These are phyloP conservation scores for Chlamydomonas sp. DNA, from an alignment of 139 green algal genomes.

Conservation along the genomic window DNA sequence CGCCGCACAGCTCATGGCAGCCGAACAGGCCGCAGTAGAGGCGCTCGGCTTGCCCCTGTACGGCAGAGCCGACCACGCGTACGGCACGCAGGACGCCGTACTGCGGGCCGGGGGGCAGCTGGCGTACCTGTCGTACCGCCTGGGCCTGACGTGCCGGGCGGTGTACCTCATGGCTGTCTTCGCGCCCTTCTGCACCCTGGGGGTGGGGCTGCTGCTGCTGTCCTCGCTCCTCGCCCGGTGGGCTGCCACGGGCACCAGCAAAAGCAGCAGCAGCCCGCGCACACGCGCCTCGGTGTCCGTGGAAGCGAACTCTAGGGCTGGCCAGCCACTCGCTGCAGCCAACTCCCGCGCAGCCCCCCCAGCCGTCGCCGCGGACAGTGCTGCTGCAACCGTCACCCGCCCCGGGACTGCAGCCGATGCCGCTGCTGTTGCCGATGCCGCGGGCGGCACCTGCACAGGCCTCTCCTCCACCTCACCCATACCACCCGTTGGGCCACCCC, in stretches of 20 bases:
- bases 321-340: neutral
- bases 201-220: constrained; percentile 65
- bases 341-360: too few species aligned
- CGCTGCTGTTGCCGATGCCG: neutral
- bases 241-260: neutral
- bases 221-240: neutral
- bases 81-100: neutral
- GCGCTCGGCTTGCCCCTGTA: constrained; percentile 62
- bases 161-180: constrained; percentile 71
- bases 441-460: neutral
- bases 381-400: too few species aligned
- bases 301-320: neutral
- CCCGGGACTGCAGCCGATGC: too few species aligned
- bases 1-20: neutral
- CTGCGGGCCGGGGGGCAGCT: neutral
- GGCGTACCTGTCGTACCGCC: constrained; percentile 14
- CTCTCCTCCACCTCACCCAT: too few species aligned
- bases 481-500: neutral
- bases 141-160: constrained; percentile 50
- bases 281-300: neutral
- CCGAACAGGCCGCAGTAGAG: constrained; percentile 15
- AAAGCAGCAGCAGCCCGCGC: neutral
- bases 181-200: constrained; percentile 73
- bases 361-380: too few species aligned
- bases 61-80: constrained; percentile 66